phyloP scores from a whole-genome alignment of 805 yeast species.

The Saccharomycopsis babjevae region DNA sequence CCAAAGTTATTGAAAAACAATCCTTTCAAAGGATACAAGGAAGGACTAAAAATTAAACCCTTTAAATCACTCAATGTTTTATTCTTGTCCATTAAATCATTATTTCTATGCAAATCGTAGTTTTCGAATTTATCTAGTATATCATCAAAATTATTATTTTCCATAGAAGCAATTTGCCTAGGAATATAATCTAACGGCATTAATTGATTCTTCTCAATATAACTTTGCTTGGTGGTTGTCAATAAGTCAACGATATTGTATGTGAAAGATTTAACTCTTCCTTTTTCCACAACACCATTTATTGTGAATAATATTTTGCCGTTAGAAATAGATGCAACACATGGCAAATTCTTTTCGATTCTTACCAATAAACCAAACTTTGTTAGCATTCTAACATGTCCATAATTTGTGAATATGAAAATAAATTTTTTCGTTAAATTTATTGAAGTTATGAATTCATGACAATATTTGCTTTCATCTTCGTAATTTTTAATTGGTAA shows the following conservation, averaged over 20 bases:
- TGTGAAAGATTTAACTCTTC: constrained; percentile 25
- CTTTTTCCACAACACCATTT: constrained; percentile 29
- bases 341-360: constrained; percentile 61
- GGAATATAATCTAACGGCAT: constrained; percentile 26
- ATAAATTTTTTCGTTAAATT: constrained; percentile 54
- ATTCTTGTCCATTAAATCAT: constrained; percentile 18
- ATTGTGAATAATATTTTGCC: constrained; percentile 47
- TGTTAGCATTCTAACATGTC: constrained; percentile 64
- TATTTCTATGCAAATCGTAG: constrained; percentile 21
- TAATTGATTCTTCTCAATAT: constrained; percentile 30
- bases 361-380: constrained; percentile 63
- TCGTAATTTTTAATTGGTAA: constrained; percentile 34
- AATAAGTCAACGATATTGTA: constrained; percentile 40
- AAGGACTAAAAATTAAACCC: constrained; percentile 1
- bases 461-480: constrained; percentile 19
- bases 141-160: constrained; percentile 15
- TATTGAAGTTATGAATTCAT: constrained; percentile 57
- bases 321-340: constrained; percentile 61
- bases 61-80: background rate
- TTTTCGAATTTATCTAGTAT: constrained; percentile 17
- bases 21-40: constrained; percentile 38
- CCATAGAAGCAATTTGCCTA: background rate
- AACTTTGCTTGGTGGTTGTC: constrained; percentile 30
- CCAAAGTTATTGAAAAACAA: constrained; percentile 82
- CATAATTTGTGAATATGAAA: constrained; percentile 64